phyloP scores from a whole-genome alignment of 164 flowering plant species.

The Liquidambar formosana region DNA sequence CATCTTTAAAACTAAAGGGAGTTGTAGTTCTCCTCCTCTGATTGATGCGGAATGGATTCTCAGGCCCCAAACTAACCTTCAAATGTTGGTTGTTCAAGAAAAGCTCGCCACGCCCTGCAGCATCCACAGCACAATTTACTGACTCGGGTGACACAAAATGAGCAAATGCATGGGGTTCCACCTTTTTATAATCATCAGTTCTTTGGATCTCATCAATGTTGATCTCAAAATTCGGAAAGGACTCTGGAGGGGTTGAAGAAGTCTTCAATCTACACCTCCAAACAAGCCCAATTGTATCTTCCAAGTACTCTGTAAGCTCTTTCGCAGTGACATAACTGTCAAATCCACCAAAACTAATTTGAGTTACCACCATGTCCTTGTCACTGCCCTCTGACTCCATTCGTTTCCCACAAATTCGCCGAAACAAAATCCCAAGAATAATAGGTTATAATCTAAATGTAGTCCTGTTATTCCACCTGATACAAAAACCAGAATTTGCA shows the following conservation, averaged over 20 bases:
- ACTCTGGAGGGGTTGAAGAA: constrained; percentile 76
- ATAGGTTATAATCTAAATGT: too few species aligned
- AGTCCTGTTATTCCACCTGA: too few species aligned
- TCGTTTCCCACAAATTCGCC: neutral
- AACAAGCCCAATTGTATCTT: constrained; percentile 54
- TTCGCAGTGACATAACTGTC: constrained; percentile 43
- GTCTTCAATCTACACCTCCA: constrained; percentile 82
- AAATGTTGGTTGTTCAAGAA: constrained; percentile 34
- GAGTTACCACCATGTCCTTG: constrained; percentile 41
- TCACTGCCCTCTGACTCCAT: constrained; percentile 46
- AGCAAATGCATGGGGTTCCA: constrained; percentile 89
- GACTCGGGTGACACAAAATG: constrained; percentile 68
- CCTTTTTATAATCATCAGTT: constrained; percentile 49
- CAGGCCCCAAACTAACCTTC: constrained; percentile 65
- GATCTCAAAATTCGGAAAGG: constrained; percentile 54
- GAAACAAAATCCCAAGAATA: too few species aligned
- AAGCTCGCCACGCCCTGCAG: constrained; percentile 51
- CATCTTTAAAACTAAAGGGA: constrained; percentile 59
- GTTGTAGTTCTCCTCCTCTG: constrained; percentile 53
- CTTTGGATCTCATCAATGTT: constrained; percentile 17
- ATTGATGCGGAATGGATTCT: constrained; percentile 51
- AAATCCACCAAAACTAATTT: constrained; percentile 77
- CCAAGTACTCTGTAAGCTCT: constrained; percentile 48
- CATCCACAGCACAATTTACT: constrained; percentile 42
- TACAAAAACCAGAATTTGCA: too few species aligned